Base-by-base conservation (phyloP, 805 yeast genomes). In the Scheffersomyces lignosus region DNA sequence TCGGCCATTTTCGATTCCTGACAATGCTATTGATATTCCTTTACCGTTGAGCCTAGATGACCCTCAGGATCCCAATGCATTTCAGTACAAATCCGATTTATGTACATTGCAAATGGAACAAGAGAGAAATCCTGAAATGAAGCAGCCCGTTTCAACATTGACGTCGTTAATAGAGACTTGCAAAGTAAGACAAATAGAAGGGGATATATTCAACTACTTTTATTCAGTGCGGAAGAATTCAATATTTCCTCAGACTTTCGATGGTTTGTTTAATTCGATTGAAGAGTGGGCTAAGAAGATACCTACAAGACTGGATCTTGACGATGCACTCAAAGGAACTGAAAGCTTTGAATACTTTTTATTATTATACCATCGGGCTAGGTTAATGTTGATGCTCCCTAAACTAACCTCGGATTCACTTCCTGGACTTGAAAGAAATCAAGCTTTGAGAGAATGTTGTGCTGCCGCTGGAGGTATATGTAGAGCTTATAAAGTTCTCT, bases 1-100 rank as follows among this genome's bases (percentile, higher is more conserved):
- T 1, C 61, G 80, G 25, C 73, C 76, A 2, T 59, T 73, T 17
- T 65, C 73, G 0, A 54, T 78, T 14, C 66, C 68, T 24, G 81
- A 77, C 40, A 66, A 66, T 34, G 80, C 76, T 43, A 71, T 78
- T 28, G 73, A 73, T 33, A 65, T 68, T 0, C 73, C 71, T 0
- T 37, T 59, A 5, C 77, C 78, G 2, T 52, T 54, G 15, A 51
- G 70, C 5, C 38, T 72, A 12, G 56, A 54, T 10, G 66, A 59
- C 17, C 12, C 36, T 41, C 1, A 4, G 28, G 4, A 18, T 23
- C 13, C 49, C 52, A 1, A 38, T 41, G 16, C 46, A 40, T 5
- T 29, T 41, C 13, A 20, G 7, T 20, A 7, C 24, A 20, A 20
- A 20, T 7, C 7, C 24, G 10, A 20, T 20, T 20, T 20, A 10